Evolutionary conservation across 1,284 basidiomycete species (phyloP), one percentile per base, ranked within the genome.

Genomic region (Puccinia novopanici): DNA sequence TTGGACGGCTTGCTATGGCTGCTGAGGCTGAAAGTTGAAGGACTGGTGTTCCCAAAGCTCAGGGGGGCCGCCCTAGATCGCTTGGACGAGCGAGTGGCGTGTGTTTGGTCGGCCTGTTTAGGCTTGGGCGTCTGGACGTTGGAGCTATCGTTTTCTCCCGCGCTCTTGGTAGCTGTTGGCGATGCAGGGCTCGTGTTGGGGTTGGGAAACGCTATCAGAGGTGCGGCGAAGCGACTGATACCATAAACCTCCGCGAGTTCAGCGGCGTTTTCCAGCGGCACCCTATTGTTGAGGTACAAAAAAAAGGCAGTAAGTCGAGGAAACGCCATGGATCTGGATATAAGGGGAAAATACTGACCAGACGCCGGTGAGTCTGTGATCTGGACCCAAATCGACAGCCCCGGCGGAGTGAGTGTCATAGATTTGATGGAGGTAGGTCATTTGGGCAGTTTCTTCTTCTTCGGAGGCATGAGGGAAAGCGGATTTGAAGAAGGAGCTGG

Each of bases 401-500:
- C 67, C 76, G 17, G 76, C 76, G 15, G 50, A 45, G 15, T 45
- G 61, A 19, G 76, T 79, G 52, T 79, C 76, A 22, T 71, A 79
- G 54, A 59, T 55, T 17, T 55, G 5, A 13, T 65, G 37, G 34
- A 79, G 40, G 48, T 79, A 98, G 72, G 90, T 89, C 83, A 93
- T 90, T 87, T 99, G 96, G 45, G 87, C 87, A 84, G 90, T 91
- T 87, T 98, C 96, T 27, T 92, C 91, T 65, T 89, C 89, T 2
- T 94, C 93, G 45, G 89, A 87, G 0, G 95, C 92, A 76, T 88
- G 90, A 12, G 97, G 96, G 87, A 95, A 99, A 0, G 95, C 94
- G 37, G 95, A 94, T 83, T 94, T 93, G 88, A 94, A 98, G 93
- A 99, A 97, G 82, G 96, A 97, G 6, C 95, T 97, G 24, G 96